phyloP scores from a whole-genome alignment of 139 green algal species.

The Yamagishiella unicocca region DNA sequence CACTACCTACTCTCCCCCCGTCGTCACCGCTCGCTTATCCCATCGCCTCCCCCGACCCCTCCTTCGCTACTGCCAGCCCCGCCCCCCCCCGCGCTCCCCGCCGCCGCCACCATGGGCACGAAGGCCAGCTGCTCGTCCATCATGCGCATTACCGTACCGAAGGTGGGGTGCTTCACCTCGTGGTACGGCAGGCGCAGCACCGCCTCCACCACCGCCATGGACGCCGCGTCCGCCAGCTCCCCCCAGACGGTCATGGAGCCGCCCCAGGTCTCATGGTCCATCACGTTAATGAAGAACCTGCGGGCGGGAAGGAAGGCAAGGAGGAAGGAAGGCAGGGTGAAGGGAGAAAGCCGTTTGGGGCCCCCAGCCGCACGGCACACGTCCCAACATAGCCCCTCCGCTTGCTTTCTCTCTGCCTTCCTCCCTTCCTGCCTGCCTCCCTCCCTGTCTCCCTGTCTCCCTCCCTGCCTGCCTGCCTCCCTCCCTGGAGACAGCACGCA shows the following conservation, averaged over 20 bases:
- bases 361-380: too few relatives aligned
- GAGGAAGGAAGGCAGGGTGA: not conserved
- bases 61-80: not conserved
- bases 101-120: not conserved
- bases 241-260: constrained; percentile 42
- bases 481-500: not conserved
- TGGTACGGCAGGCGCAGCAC: constrained; percentile 43
- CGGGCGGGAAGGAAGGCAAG: not conserved
- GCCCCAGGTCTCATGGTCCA: constrained; percentile 47
- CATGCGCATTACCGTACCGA: constrained; percentile 55
- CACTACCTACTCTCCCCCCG: too few relatives aligned
- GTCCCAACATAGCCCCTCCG: too few relatives aligned
- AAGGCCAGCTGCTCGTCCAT: constrained; percentile 24
- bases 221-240: not conserved
- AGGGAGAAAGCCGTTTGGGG: too few relatives aligned
- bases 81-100: not conserved
- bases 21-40: not conserved
- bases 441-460: not conserved
- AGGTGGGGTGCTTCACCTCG: constrained; percentile 46
- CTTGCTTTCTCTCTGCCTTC: too few relatives aligned
- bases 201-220: constrained; percentile 48
- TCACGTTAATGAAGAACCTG: constrained; percentile 54
- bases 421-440: not conserved
- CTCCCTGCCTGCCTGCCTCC: not conserved
- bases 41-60: not conserved